Percentiles rank a stretch among this genome's conserved stretches.
Evolutionary conservation across 495 filamentous ascomycete genomes (phyloP).

Genomic region (Penicillium pancosmium): DNA sequence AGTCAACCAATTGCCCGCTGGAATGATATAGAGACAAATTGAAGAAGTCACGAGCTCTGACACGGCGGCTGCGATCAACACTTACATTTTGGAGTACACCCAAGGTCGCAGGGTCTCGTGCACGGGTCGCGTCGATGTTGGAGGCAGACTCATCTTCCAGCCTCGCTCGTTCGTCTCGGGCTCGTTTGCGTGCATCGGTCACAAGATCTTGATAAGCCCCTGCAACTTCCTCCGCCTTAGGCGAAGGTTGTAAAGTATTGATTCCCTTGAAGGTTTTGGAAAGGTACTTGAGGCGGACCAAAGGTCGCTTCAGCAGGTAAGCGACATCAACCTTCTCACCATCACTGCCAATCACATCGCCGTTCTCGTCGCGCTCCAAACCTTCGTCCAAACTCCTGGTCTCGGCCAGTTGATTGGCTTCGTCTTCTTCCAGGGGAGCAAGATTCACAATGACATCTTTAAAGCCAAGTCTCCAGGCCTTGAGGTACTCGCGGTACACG

Average conservation of each 20-base stretch:
- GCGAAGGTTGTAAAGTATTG: constrained; percentile 57
- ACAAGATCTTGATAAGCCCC: constrained; percentile 70
- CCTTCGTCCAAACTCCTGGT: constrained; percentile 66
- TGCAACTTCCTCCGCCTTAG: constrained; percentile 59
- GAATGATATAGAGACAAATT: constrained; percentile 84
- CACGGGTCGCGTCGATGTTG: constrained; percentile 75
- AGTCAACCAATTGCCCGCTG: constrained; percentile 83
- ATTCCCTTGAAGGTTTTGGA: constrained; percentile 79
- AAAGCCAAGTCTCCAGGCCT: constrained; percentile 91
- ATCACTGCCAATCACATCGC: constrained; percentile 73
- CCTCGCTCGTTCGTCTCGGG: constrained; percentile 82
- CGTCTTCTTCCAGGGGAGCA: constrained; percentile 65
- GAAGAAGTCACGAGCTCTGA: constrained; percentile 88
- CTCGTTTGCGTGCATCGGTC: constrained; percentile 71
- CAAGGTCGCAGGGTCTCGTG: constrained; percentile 77
- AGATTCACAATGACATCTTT: constrained; percentile 94
- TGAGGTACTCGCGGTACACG: constrained; percentile 85
- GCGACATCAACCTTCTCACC: constrained; percentile 95
- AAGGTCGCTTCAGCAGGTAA: constrained; percentile 83
- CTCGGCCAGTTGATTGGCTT: constrained; percentile 46
- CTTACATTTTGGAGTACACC: constrained; percentile 66
- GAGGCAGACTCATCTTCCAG: constrained; percentile 89
- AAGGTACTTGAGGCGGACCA: constrained; percentile 87
- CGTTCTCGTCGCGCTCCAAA: constrained; percentile 74
- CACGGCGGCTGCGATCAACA: constrained; percentile 72